Base-by-base conservation (phyloP, 2,329 filamentous ascomycete species). In the Paramyrothecium roridum region DNA sequence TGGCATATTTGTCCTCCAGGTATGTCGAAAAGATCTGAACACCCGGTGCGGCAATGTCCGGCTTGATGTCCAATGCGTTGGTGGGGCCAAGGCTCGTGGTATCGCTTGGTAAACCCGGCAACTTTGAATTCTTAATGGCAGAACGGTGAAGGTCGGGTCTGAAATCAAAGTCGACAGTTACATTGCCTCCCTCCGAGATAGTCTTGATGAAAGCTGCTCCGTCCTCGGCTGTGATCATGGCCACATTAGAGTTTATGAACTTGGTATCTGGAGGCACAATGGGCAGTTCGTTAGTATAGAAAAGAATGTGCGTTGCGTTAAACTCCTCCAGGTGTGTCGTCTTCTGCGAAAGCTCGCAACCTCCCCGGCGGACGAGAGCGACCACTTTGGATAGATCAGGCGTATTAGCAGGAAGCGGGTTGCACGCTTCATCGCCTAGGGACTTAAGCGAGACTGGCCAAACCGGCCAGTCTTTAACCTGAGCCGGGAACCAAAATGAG, bases 51-150 rank as follows among this genome's bases (percentile, higher is more conserved):
- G 71, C 73, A 51, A 79, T 61, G 51, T 79, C 71, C 10, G 76
- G 75, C 61, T 76, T 76, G 53, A 77, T 63, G 76, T 76, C 76
- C 76, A 79, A 8, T 70, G 70, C 13, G 71, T 76, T 57, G 69
- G 78, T n/a, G n/a, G n/a, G n/a, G n/a, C n/a, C n/a, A 1, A 61
- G 64, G 55, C 67, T 72, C 7, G 76, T 63, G 17, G 67, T 69
- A 3, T 71, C 73, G n/a, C 70, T 74, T n/a, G n/a, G n/a, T n/a
- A n/a, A n/a, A n/a, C n/a, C n/a, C n/a, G n/a, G n/a, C n/a, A n/a
- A n/a, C n/a, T n/a, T n/a, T n/a, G n/a, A n/a, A n/a, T n/a, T n/a
- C n/a, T n/a, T n/a, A n/a, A n/a, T n/a, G n/a, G n/a, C n/a, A n/a
- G n/a, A n/a, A 2, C 59, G 57, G 0, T 63, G 48, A 43, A 64